phyloP scores from a whole-genome alignment of 208 protist species.

The Tetramitus jugosus region DNA sequence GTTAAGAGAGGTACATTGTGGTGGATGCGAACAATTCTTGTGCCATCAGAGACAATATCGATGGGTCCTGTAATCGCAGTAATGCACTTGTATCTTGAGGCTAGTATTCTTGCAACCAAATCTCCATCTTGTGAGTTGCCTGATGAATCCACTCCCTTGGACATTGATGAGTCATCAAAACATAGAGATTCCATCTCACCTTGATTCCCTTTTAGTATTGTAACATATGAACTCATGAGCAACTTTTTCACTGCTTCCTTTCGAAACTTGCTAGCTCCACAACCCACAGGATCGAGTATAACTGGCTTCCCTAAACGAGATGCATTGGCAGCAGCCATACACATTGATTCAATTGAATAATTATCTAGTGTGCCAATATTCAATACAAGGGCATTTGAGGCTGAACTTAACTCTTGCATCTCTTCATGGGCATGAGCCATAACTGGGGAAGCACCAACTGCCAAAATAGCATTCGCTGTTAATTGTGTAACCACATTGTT shows the following conservation, averaged over 20 bases:
- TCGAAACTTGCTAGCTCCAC: conserved; percentile 9
- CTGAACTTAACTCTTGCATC: background rate
- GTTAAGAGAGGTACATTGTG: background rate
- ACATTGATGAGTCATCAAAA: background rate
- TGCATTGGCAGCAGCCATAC: conserved; percentile 6
- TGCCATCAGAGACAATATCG: conserved; percentile 8
- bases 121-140: background rate
- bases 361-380: conserved; percentile 21
- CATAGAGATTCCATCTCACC: background rate
- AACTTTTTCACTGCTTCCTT: background rate
- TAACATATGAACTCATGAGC: background rate
- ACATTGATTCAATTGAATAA: background rate
- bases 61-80: background rate
- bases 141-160: conserved; percentile 3
- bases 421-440: background rate
- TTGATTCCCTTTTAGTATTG: conserved; percentile 10
- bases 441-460: conserved; percentile 20
- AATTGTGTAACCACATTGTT: conserved; percentile 9
- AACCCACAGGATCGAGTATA: conserved; percentile 18
- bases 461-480: conserved; percentile 13
- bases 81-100: background rate
- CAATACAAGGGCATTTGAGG: background rate
- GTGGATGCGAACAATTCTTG: background rate
- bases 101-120: background rate
- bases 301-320: background rate